phyloP scores from a whole-genome alignment of 2,329 filamentous ascomycete genomes.

The Fusarium sambucinum region DNA sequence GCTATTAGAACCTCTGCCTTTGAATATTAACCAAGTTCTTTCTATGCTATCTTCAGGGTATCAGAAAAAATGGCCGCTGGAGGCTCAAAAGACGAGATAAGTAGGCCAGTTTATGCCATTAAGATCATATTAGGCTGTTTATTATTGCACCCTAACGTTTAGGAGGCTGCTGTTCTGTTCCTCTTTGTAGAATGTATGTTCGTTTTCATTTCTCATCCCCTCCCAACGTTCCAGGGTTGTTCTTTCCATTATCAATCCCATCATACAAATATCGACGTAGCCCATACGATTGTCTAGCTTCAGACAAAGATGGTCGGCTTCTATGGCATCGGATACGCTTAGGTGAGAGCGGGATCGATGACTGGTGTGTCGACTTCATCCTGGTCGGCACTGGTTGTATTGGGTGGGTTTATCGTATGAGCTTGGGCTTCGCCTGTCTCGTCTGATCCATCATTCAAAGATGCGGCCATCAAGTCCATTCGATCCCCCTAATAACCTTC shows the following conservation, averaged over 20 bases:
- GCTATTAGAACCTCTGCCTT: constrained; percentile 36
- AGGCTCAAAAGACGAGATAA: too few relatives aligned
- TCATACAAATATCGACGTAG: constrained; percentile 31
- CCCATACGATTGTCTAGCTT: constrained; percentile 1
- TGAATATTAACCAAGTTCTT: constrained; percentile 21
- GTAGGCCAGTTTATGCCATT: too few relatives aligned
- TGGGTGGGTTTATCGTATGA: background rate
- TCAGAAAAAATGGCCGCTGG: too few relatives aligned
- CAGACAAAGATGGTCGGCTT: background rate
- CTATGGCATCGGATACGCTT: background rate
- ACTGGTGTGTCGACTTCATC: background rate
- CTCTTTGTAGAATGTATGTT: constrained; percentile 34
- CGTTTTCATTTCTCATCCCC: constrained; percentile 24
- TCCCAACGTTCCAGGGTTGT: background rate
- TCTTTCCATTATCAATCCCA: constrained; percentile 19
- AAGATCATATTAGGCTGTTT: too few relatives aligned
- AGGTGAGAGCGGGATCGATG: background rate
- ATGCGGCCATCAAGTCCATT: background rate
- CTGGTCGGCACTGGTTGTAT: background rate
- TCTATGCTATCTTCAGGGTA: too few relatives aligned
- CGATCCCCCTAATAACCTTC: constrained; percentile 61
- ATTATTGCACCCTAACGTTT: too few relatives aligned
- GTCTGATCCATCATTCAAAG: background rate
- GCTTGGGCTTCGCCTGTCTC: background rate
- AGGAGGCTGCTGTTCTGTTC: constrained; percentile 3